Percentiles rank a stretch among this genome's conserved stretches.
These are phyloP conservation scores for Lineolata rhizophorae DNA, from an alignment of 495 filamentous ascomycete genomes.

Conservation along the genomic window DNA sequence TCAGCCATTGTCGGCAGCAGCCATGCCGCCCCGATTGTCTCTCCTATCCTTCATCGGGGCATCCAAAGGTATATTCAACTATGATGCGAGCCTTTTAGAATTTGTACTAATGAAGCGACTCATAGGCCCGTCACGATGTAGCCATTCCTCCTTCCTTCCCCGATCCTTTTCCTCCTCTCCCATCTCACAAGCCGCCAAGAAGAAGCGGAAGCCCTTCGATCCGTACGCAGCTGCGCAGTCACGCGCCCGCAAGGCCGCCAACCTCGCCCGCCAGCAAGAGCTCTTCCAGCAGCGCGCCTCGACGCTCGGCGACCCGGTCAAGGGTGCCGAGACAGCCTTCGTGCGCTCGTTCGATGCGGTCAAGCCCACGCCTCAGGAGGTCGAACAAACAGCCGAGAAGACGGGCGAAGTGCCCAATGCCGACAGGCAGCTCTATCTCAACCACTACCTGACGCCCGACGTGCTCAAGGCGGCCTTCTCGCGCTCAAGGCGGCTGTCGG, in stretches of 20 bases:
- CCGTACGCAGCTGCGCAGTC: constrained; percentile 49
- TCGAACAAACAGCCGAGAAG: constrained; percentile 1
- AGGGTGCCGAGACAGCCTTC: constrained; percentile 59
- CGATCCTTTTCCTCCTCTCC: constrained; percentile 19
- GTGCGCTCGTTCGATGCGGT: constrained; percentile 54
- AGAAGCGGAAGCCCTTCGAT: constrained; percentile 31
- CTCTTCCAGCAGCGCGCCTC: constrained; percentile 37
- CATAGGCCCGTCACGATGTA: no score
- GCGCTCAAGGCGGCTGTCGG: constrained; percentile 37
- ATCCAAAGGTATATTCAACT: no score
- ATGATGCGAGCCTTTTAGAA: no score
- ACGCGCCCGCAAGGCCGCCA: constrained; percentile 57
- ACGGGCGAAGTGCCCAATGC: constrained; percentile 14
- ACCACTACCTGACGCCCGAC: constrained; percentile 44
- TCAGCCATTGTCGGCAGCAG: no score
- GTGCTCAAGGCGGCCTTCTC: constrained; percentile 43
- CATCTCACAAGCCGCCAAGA: constrained; percentile 18
- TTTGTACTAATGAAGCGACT: no score
- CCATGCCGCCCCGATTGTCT: no score
- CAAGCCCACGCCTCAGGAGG: constrained; percentile 11
- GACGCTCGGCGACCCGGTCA: constrained; percentile 51
- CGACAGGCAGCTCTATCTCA: constrained; percentile 28
- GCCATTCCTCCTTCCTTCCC: background rate
- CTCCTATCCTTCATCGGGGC: no score
- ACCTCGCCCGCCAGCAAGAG: constrained; percentile 45